These are phyloP conservation scores for Nicotiana benthamiana DNA, from an alignment of 257 asterid genomes.

Conservation along the genomic window DNA sequence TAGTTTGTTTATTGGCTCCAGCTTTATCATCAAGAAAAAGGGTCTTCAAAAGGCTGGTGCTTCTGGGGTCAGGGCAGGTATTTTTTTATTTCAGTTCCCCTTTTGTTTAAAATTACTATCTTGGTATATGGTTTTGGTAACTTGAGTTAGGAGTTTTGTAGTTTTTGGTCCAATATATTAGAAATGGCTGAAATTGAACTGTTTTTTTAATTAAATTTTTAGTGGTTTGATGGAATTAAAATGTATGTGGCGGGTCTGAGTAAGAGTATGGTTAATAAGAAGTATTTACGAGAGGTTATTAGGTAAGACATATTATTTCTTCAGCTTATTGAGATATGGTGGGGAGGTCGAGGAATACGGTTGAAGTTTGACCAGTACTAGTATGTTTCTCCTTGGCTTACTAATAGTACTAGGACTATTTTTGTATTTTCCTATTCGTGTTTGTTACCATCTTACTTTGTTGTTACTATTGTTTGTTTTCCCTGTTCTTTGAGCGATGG, in stretches of 20 bases:
- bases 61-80: conserved; percentile 82
- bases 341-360: no score
- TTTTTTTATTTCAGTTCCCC: background rate
- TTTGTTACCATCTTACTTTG: no score
- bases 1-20: conserved; percentile 75
- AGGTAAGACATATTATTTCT: no score
- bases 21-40: conserved; percentile 79
- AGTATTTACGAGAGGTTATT: no score
- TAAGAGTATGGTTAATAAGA: no score
- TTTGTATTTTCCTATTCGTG: no score
- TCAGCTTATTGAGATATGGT: no score
- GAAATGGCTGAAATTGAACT: background rate
- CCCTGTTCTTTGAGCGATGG: no score
- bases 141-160: background rate
- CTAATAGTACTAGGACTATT: no score
- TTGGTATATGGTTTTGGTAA: background rate
- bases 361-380: no score
- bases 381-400: no score
- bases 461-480: no score
- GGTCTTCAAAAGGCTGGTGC: conserved; percentile 84
- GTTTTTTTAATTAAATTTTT: background rate
- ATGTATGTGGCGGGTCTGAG: background rate
- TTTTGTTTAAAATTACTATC: background rate
- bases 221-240: background rate
- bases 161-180: background rate